These are phyloP conservation scores for Setomelanomma holmii DNA, from an alignment of 2,329 filamentous ascomycete genomes.

Conservation along the genomic window DNA sequence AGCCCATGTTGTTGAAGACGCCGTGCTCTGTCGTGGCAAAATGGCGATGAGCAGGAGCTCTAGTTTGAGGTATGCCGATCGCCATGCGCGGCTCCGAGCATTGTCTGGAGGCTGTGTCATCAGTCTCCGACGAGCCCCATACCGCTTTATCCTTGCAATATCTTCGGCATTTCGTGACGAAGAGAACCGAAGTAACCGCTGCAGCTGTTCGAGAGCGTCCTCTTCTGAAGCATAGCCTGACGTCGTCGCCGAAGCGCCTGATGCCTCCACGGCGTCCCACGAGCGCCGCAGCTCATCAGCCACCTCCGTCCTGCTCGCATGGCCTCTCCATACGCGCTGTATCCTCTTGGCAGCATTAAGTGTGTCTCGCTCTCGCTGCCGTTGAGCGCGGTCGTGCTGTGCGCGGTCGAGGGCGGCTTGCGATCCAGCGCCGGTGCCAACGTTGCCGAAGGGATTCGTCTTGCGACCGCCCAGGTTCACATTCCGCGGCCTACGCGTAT, in stretches of 20 bases:
- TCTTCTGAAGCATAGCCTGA: conserved; percentile 47
- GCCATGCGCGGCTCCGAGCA: conserved; percentile 46
- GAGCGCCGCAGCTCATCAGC: conserved; percentile 58
- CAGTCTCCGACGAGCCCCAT: conserved; percentile 47
- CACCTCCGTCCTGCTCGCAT: conserved; percentile 67
- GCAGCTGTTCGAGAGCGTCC: conserved; percentile 51
- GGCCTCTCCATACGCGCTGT: conserved; percentile 83
- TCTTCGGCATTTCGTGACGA: conserved; percentile 48
- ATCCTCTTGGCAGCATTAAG: conserved; percentile 76
- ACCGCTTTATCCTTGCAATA: conserved; percentile 49
- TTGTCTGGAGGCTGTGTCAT: conserved; percentile 32
- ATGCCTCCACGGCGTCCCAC: conserved; percentile 40
- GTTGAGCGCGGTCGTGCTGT: conserved; percentile 80
- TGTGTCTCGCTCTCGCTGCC: conserved; percentile 81
- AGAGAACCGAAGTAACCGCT: conserved; percentile 54
- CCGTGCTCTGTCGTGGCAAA: conserved; percentile 33
- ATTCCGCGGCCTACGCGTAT: conserved; percentile 82
- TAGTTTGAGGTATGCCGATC: conserved; percentile 51
- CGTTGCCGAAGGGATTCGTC: conserved; percentile 75
- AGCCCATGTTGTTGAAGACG: conserved; percentile 13
- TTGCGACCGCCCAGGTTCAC: conserved; percentile 91
- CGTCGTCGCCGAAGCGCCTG: conserved; percentile 11
- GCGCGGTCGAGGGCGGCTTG: conserved; percentile 83
- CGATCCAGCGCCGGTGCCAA: conserved; percentile 66
- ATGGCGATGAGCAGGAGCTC: conserved; percentile 48